These are phyloP conservation scores for Pythium dissimile DNA, from an alignment of 352 stramenopile species.

Conservation along the genomic window DNA sequence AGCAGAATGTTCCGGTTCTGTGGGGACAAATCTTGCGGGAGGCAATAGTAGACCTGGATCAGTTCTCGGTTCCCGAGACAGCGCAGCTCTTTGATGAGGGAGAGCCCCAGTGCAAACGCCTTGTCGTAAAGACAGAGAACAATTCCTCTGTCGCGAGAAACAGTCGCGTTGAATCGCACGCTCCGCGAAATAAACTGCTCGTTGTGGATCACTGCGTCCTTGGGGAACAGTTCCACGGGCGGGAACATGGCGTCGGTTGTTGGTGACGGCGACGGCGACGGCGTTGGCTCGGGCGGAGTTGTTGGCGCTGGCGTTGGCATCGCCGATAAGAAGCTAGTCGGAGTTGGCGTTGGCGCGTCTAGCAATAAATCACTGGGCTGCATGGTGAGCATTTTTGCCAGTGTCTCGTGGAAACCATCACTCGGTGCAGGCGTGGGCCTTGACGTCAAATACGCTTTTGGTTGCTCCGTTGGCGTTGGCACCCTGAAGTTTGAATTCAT, in stretches of 20 bases:
- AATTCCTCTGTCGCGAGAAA: constrained; percentile 27
- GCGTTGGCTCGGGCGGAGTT: neutral
- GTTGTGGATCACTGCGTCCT: neutral
- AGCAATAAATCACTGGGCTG: no score
- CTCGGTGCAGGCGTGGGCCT: no score
- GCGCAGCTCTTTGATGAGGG: constrained; percentile 52
- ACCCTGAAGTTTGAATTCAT: no score
- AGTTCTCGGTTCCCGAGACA: constrained; percentile 38
- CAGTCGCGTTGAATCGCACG: constrained; percentile 23
- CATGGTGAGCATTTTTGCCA: no score
- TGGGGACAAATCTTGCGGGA: constrained; percentile 36
- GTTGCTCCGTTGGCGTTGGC: no score
- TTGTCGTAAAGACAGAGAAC: constrained; percentile 44
- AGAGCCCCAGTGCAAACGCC: constrained; percentile 46
- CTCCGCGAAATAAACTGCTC: constrained; percentile 21
- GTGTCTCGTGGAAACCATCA: no score
- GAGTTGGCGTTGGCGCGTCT: neutral
- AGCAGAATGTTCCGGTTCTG: constrained; percentile 33
- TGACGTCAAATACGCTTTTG: no score
- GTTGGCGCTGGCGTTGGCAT: neutral
- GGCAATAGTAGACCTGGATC: constrained; percentile 44
- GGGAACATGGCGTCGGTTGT: constrained; percentile 3
- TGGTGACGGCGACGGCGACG: neutral
- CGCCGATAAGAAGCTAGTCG: no score
- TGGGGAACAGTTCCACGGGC: neutral